Evolutionary conservation across 176 grass and related monocot genomes (phyloP).

Genomic region (Oryza rufipogon): DNA sequence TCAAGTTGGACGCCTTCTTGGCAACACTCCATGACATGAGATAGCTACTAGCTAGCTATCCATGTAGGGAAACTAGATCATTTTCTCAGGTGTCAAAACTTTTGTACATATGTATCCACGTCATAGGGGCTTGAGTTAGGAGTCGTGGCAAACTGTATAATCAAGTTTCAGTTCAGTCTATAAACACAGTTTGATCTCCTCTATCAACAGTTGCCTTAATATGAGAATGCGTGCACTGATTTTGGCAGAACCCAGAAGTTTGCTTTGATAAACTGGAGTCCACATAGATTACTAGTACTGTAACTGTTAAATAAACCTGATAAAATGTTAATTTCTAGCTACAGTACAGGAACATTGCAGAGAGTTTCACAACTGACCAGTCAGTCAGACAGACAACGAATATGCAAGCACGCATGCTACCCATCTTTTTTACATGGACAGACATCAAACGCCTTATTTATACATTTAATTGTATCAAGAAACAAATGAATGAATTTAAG

Average conservation of each 20-base stretch:
- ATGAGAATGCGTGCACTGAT: neutral
- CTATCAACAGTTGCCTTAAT: neutral
- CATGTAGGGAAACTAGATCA: neutral
- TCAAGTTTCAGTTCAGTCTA: neutral
- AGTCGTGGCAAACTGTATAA: neutral
- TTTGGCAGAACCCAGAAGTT: neutral
- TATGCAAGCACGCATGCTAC: no score
- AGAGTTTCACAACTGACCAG: neutral
- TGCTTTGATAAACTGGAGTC: neutral
- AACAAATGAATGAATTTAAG: neutral
- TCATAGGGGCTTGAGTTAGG: neutral
- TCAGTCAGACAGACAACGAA: neutral
- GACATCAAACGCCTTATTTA: neutral
- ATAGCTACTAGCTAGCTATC: neutral
- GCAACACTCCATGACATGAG: slow-evolving; percentile 10
- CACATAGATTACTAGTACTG: no score
- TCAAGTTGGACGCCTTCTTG: slow-evolving; percentile 50
- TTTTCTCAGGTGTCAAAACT: neutral
- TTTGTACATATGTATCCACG: neutral
- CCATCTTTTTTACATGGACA: neutral
- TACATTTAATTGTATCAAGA: neutral
- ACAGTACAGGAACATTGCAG: neutral
- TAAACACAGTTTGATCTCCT: neutral
- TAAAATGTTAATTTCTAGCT: no score
- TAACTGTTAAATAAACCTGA: no score